Evolutionary conservation across 23 red algal species (phyloP).

Genomic region (Porphyridium purpureum): DNA sequence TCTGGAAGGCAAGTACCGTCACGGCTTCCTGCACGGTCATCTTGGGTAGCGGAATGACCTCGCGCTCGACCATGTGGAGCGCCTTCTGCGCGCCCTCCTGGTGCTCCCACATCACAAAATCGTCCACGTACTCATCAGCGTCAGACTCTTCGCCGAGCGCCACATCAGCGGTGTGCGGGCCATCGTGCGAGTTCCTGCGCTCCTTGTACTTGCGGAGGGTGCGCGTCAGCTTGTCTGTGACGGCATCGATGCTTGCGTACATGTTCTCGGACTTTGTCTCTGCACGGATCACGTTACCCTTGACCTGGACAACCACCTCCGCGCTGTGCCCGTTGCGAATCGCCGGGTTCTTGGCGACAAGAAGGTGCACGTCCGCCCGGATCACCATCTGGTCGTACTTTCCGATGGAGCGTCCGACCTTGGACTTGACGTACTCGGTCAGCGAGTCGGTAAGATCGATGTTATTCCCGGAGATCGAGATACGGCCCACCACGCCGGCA

Average conservation of each 20-base stretch:
- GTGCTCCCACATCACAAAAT: conserved; percentile 35
- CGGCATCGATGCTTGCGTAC: conserved; percentile 61
- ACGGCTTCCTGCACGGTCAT: no score
- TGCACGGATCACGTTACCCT: conserved; percentile 42
- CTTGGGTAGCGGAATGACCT: no score
- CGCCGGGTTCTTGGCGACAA: conserved; percentile 80
- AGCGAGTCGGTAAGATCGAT: conserved; percentile 69
- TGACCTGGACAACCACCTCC: conserved; percentile 64
- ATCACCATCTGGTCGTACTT: conserved; percentile 30
- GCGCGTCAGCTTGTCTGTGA: conserved; percentile 51
- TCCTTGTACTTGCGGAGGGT: conserved; percentile 88
- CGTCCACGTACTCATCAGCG: conserved; percentile 65
- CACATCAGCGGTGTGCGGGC: conserved; percentile 14
- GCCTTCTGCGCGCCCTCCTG: conserved; percentile 83
- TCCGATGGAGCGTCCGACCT: conserved; percentile 45
- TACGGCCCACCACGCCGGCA: no score
- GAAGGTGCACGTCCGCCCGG: conserved; percentile 83
- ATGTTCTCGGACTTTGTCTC: conserved; percentile 48
- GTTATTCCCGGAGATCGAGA: conserved; percentile 93
- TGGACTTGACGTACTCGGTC: conserved; percentile 54
- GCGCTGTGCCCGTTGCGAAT: conserved; percentile 36
- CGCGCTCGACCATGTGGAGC: no score
- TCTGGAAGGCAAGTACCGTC: no score
- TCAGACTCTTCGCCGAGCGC: conserved; percentile 3
- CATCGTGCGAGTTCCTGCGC: conserved; percentile 22